Conservation (phyloP, 1,284 basidiomycete genomes). For the Farysia itapuensis region DNA sequence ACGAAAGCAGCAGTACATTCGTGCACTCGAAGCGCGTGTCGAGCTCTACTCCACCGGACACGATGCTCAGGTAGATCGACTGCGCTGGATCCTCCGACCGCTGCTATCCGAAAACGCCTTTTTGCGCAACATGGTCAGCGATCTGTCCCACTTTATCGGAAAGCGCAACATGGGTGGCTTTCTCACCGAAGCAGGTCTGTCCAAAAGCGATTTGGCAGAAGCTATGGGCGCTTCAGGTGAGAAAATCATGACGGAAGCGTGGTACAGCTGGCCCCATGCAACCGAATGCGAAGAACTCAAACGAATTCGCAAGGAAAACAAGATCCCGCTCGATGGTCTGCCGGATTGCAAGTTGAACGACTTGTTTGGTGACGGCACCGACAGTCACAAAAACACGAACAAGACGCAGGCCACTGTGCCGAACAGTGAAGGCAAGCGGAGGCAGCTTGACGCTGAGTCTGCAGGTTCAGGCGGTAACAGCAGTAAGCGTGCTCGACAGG, state of each 20-base stretch:
- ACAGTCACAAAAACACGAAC: too few species aligned
- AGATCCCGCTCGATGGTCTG: constrained; percentile 49
- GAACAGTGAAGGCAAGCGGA: too few species aligned
- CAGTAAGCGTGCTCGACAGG: too few species aligned
- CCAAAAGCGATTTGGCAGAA: constrained; percentile 29
- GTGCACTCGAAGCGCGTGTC: constrained; percentile 50
- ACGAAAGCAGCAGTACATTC: constrained; percentile 53
- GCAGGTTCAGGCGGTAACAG: too few species aligned
- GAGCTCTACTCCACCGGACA: constrained; percentile 52
- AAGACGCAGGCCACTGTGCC: too few species aligned
- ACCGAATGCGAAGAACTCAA: constrained; percentile 43
- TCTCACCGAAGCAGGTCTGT: constrained; percentile 33
- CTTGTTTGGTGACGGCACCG: constrained; percentile 11
- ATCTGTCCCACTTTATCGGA: constrained; percentile 47
- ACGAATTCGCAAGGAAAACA: constrained; percentile 43
- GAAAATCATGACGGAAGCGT: constrained; percentile 47
- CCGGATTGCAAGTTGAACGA: constrained; percentile 39
- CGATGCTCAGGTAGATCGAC: constrained; percentile 50
- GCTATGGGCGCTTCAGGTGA: constrained; percentile 39
- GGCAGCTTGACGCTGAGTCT: too few species aligned
- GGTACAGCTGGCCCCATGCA: constrained; percentile 52
- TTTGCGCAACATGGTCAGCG: constrained; percentile 37
- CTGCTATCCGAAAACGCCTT: constrained; percentile 51
- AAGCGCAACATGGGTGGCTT: constrained; percentile 38
- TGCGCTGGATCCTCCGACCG: constrained; percentile 40